Base-by-base conservation (phyloP, 2,329 filamentous ascomycete species). In the Colletotrichum plurivorum region DNA sequence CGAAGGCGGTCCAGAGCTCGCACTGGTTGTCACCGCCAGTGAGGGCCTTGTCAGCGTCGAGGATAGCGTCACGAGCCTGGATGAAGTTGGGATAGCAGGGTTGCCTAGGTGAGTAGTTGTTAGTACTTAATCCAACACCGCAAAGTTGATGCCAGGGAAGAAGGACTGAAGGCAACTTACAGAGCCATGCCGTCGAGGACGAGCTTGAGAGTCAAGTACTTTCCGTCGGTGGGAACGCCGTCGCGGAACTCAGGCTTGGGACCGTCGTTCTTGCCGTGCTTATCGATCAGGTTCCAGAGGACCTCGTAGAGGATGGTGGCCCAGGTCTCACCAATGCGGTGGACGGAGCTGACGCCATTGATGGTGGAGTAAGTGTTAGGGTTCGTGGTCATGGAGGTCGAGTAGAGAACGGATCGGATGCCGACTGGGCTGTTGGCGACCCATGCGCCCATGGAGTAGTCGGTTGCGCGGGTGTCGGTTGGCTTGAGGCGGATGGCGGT, bases 251-350 rank as follows among this genome's bases (percentile, higher is more conserved):
- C 75, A 0, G 87, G 87, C 16, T 76, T 72, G 9, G 76, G 76
- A 0, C 69, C 78, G 53, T 82, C 78, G 49, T 82, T 87, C 77
- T 85, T 86, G 63, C 87, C 87, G 69, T 87, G 76, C 78, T 85
- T 86, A 59, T 87, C 87, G 66, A 89, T 85, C 41, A 89, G 73
- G 76, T 87, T 88, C 87, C 87, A 89, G 65, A 88, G 75, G 13
- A 89, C 79, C 73, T 89, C 87, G 75, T 88, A 88, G 5, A 89
- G 78, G 49, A 84, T 83, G 0, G 80, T 83, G 2, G 83, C 84
- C 86, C 86, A 88, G 66, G 85, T 79, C 41, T 83, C 85, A 41
- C 87, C 87, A 45, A 88, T 81, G 16, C 78, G 74, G 75, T 89
- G 87, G 1, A 85, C 83, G 1, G 73, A 73, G 4, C 57, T 76